Evolutionary conservation across 1,284 basidiomycete species (phyloP), one percentile per base, ranked within the genome.

Genomic region (Lentinula novae-zelandiae): DNA sequence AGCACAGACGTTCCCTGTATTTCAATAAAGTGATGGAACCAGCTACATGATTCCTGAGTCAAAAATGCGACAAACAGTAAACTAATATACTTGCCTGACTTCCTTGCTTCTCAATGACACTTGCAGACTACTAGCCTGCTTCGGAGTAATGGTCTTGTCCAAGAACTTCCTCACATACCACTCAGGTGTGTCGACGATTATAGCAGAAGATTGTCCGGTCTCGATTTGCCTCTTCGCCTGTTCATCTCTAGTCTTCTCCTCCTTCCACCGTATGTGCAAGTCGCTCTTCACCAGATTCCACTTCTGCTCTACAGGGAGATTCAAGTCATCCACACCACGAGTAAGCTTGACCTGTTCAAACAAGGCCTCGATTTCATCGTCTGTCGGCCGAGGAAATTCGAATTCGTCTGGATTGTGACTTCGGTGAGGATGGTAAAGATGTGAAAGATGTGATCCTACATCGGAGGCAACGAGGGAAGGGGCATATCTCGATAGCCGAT

Each of bases 151-250:
- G 5, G 92, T 90, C 64, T 86, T 86, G 70, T 95, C 92, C 73
- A 96, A 80, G 71, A 97, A 95, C 73, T 89, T 93, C 73, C 89
- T 86, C 67, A 96, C 87, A 71, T 94, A 97, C 89, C 87, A 95
- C 71, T 94, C 89, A 1, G 92, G 92, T 17, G 87, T 84, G 63
- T 88, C 85, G 62, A 85, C 84, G 17, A 82, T 74, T 49, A 82
- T 79, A 31, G 78, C 72, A 20, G 73, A 72, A 13, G 81, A 70
- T 64, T 82, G 82, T 13, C 85, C 85, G 3, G 78, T 69, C 61
- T 89, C 85, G 20, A 72, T 74, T 67, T 86, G 84, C 69, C 80
- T 86, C 67, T 80, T 83, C 44, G 78, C 78, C 68, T 83, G 81
- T 65, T 87, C 83, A 65, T 85, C 82, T 65, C 82, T 78, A 55